Evolutionary conservation across 345 rosid genomes (phyloP).

Genomic region (Ceriops zippeliana): DNA sequence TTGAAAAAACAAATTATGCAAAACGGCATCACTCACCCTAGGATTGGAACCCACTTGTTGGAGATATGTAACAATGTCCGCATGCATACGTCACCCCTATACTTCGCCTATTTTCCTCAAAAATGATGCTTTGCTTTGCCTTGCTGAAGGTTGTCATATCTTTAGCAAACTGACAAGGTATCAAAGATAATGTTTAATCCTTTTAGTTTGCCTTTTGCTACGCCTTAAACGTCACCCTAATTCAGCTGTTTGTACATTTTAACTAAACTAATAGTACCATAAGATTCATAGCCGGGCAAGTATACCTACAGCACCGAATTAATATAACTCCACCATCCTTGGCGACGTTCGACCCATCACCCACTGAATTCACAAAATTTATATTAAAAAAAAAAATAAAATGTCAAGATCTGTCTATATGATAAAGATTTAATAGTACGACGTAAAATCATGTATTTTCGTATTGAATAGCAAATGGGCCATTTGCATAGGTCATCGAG

Average conservation of each 20-base stretch:
- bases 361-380: background rate
- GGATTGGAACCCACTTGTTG: slow-evolving; percentile 13
- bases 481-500: no score
- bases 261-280: no score
- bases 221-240: background rate
- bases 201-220: slow-evolving; percentile 7
- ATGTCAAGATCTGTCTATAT: no score
- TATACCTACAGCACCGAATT: background rate
- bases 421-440: background rate
- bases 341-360: slow-evolving; percentile 4
- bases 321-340: background rate
- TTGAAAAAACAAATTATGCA: no score
- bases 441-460: background rate
- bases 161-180: slow-evolving; percentile 1
- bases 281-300: background rate
- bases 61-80: background rate
- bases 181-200: slow-evolving; percentile 12
- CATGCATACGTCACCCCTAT: background rate
- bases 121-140: slow-evolving; percentile 13
- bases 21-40: no score
- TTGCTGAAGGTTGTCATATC: slow-evolving; percentile 9
- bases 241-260: no score
- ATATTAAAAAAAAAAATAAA: no score
- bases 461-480: no score
- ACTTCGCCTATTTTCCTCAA: slow-evolving; percentile 9